Evolutionary conservation across 495 filamentous ascomycete genomes (phyloP).

Genomic region (Penicillium crystallinum): DNA sequence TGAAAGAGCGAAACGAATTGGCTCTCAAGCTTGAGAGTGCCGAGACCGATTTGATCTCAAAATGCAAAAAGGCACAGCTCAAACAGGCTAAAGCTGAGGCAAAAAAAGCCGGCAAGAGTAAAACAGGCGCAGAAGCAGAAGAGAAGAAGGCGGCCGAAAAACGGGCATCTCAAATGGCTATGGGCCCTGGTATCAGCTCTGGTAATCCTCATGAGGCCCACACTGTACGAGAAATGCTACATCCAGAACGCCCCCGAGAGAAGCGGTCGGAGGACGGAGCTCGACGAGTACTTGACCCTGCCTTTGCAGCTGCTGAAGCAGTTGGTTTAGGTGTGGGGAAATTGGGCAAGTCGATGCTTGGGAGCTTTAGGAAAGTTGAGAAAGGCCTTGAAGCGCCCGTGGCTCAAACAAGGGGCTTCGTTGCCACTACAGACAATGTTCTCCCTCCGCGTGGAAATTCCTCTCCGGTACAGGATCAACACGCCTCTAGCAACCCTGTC

Average conservation of each 20-base stretch:
- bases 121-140: constrained; percentile 47
- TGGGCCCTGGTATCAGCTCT: constrained; percentile 69
- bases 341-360: constrained; percentile 50
- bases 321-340: constrained; percentile 61
- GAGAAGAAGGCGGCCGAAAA: constrained; percentile 43
- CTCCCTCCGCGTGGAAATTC: constrained; percentile 3
- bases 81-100: constrained; percentile 60
- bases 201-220: constrained; percentile 80
- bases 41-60: constrained; percentile 75
- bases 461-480: background rate
- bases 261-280: constrained; percentile 25
- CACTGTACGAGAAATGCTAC: constrained; percentile 61
- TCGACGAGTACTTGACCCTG: constrained; percentile 28
- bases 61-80: constrained; percentile 69
- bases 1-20: constrained; percentile 67
- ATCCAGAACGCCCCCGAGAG: constrained; percentile 21
- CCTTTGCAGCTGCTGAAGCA: constrained; percentile 41
- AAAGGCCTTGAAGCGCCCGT: constrained; percentile 42
- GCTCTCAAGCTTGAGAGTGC: constrained; percentile 71
- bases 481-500: background rate
- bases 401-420: constrained; percentile 51
- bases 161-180: constrained; percentile 56
- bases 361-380: constrained; percentile 45
- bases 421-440: constrained; percentile 11
- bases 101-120: constrained; percentile 53